Evolutionary conservation across 441 rosid genomes (phyloP).

Genomic region (Metrosideros polymorpha): DNA sequence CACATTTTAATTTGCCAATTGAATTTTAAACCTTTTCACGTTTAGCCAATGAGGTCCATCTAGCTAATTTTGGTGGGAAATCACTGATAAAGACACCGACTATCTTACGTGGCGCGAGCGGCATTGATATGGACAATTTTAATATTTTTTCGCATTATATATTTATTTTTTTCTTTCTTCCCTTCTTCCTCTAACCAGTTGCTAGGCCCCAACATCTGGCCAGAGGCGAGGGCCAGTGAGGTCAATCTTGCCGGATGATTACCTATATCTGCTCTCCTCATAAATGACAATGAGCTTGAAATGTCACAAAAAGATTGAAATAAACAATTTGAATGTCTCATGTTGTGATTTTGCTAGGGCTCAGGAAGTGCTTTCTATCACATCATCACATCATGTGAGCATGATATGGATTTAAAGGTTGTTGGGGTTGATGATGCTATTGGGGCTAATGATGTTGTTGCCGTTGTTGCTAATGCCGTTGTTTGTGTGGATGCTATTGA

Average conservation of each 20-base stretch:
- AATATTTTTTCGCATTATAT: no score
- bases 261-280: background rate
- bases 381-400: background rate
- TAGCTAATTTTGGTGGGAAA: no score
- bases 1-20: no score
- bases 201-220: no score
- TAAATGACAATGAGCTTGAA: background rate
- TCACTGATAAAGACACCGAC: no score
- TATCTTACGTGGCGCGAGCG: no score
- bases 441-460: background rate
- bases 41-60: no score
- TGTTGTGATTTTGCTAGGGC: background rate
- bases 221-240: no score
- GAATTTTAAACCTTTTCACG: no score
- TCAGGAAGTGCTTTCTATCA: background rate
- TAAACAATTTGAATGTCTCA: background rate
- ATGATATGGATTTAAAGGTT: background rate
- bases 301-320: background rate
- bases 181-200: background rate
- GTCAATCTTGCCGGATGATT: background rate
- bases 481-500: background rate
- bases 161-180: no score
- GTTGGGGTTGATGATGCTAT: background rate
- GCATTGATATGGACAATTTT: no score
- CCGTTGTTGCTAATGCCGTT: accelerated